Percentiles rank a stretch among this genome's conserved stretches.
These are phyloP conservation scores for Fragosphaeria purpurea DNA, from an alignment of 2,329 filamentous ascomycete species.

Conservation along the genomic window DNA sequence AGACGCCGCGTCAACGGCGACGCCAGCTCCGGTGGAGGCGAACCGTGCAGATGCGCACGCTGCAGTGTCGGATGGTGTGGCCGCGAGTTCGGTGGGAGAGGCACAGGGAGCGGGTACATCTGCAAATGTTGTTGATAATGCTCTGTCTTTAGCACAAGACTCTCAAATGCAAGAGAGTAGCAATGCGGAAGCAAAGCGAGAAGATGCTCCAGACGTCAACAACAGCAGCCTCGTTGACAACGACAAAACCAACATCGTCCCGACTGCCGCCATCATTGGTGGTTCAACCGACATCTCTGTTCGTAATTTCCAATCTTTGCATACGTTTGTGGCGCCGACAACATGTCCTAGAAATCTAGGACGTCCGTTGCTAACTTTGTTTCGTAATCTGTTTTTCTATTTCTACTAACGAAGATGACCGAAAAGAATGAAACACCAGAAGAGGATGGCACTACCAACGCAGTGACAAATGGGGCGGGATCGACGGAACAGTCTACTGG, in stretches of 20 bases:
- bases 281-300: conserved; percentile 10
- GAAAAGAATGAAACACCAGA: conserved; percentile 1
- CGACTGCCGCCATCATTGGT: background rate
- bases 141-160: conserved; percentile 3
- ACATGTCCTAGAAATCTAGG: too few relatives aligned
- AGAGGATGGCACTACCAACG: background rate
- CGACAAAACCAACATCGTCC: background rate
- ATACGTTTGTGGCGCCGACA: background rate
- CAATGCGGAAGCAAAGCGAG: conserved; percentile 5
- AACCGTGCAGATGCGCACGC: background rate
- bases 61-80: conserved; percentile 5
- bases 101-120: conserved; percentile 3
- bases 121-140: conserved; percentile 8
- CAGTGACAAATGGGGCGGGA: too few relatives aligned
- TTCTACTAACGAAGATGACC: background rate
- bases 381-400: conserved; percentile 2
- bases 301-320: conserved; percentile 8
- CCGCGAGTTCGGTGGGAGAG: conserved; percentile 6
- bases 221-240: conserved; percentile 2
- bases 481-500: too few relatives aligned
- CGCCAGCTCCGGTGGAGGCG: conserved; percentile 26
- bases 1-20: conserved; percentile 24
- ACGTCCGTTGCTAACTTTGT: too few relatives aligned
- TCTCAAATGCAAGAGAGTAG: conserved; percentile 8
- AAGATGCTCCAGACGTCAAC: conserved; percentile 4